Base-by-base conservation (phyloP, 495 filamentous ascomycete genomes). In the Tuber umbilicatum region DNA sequence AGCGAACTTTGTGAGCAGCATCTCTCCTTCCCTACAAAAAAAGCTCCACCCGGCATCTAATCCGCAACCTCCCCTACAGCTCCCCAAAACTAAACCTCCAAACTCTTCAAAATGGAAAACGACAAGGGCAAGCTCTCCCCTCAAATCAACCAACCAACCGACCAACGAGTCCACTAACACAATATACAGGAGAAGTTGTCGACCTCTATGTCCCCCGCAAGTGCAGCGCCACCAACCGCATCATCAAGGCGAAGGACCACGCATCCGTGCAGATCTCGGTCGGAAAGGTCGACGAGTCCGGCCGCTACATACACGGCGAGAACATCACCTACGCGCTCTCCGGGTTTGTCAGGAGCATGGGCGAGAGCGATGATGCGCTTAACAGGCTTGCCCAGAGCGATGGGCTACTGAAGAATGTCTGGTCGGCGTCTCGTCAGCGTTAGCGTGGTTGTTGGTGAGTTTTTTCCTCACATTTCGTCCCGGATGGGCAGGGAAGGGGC, bases 191-290 rank as follows among this genome's bases (percentile, higher is more conserved):
- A 89, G 93, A 97, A 85, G 92, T 97, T 87, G 95, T 98, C 86
- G 95, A 99, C 87, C 93, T 99, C 85, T 98, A 97, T 89, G 93
- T 97, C 88, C 94, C 96, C 85, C 93, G 95, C 89, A 99, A 94
- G 90, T 94, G 93, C 91, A 91, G 89, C 85, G 93, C 92, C 83
- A 94, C 92, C 85, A 92, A 92, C 91, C 90, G 92, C 86, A 97
- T 98, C 90, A 97, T 98, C 90, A 97, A 97, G 89, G 92, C 95
- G 87, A 97, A 97, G 87, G 95, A 96, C 87, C 93, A 96, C 88
- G 93, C 92, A 81, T 94, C 91, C 73, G 94, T 94, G 81, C 92
- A 97, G 88, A 91, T 97, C 85, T 91, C 91, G 80, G 87, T 95
- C 83, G 92, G 90, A 84, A 95, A 95, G 87, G 93, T 99, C 80